phyloP scores from a whole-genome alignment of 1,284 basidiomycete genomes.

The Termitomyces sp. region DNA sequence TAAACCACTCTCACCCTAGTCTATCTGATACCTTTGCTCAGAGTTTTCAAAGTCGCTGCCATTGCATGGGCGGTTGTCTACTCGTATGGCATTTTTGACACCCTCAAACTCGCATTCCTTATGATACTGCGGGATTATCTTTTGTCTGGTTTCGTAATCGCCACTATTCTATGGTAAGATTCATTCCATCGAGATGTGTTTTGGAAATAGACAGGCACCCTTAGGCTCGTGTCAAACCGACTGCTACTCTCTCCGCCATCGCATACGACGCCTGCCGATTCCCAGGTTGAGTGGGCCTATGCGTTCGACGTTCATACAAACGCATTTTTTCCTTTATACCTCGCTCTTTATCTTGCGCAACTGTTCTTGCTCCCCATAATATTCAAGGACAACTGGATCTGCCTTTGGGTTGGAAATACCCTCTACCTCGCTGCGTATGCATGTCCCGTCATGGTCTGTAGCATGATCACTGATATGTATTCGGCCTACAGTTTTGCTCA shows the following conservation, averaged over 20 bases:
- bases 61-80: slow-evolving; percentile 85
- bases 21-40: neutral
- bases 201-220: neutral
- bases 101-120: slow-evolving; percentile 61
- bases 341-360: slow-evolving; percentile 83
- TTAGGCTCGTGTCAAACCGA: slow-evolving; percentile 68
- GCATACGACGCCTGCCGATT: slow-evolving; percentile 67
- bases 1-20: slow-evolving; percentile 30
- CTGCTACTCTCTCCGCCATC: slow-evolving; percentile 69
- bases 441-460: neutral
- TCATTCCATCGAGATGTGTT: neutral
- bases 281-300: slow-evolving; percentile 84
- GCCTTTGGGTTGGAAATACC: slow-evolving; percentile 88
- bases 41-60: slow-evolving; percentile 54
- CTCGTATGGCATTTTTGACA: slow-evolving; percentile 51
- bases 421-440: slow-evolving; percentile 78
- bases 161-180: slow-evolving; percentile 76
- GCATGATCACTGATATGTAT: neutral
- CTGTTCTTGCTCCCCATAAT: slow-evolving; percentile 80
- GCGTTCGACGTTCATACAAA: slow-evolving; percentile 95
- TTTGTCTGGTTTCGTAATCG: slow-evolving; percentile 65
- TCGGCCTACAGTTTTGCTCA: slow-evolving; percentile 62
- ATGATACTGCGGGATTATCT: slow-evolving; percentile 90
- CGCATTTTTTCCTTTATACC: slow-evolving; percentile 88
- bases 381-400: slow-evolving; percentile 83